Evolutionary conservation across 345 rosid genomes (phyloP), one percentile per base, ranked within the genome.

Genomic region (Brassica cretica): DNA sequence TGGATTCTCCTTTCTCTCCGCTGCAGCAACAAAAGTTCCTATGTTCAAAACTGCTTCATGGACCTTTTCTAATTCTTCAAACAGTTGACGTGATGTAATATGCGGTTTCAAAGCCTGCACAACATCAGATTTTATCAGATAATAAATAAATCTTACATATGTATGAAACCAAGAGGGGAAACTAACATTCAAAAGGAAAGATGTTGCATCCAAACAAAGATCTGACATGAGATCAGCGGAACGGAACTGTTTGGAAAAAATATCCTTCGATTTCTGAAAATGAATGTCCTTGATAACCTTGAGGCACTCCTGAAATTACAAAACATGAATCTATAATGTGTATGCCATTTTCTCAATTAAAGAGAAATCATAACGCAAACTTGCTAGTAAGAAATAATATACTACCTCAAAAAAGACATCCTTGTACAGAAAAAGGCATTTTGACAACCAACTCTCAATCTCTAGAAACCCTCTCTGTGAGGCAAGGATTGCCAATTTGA

Each of bases 21-120:
- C 90, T 72, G 97, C 96, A 83, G 97, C 88, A 73, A 87, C 90
- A 21, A 92, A 87, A 37, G 97, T 89, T 80, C 86, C 91, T 64
- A 90, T 89, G 81, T 88, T 92, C 89, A 90, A 82, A 33, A 82
- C 78, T 64, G 89, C 80, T 25, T 79, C 80, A 64, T 83, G 85
- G 85, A 90, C 80, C 75, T 85, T 88, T 68, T 91, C 96, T 76
- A 93, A 74, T 82, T 93, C 98, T 76, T 92, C 94, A 0, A 85
- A 75, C 78, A 87, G 87, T 73, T 87, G 87, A 78, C 76, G 63
- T 60, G 93, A 90, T 56, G 75, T 51, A 66, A 87, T 74, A 71
- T 89, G 89, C 67, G 89, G 84, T 84, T 85, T 86, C 63, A 94
- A 88, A 72, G 82, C 87, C 99, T 94, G 86, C 64, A 78, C 29